Evolutionary conservation across 176 grass and related monocot genomes (phyloP).

Genomic region (Zoysia japonica): DNA sequence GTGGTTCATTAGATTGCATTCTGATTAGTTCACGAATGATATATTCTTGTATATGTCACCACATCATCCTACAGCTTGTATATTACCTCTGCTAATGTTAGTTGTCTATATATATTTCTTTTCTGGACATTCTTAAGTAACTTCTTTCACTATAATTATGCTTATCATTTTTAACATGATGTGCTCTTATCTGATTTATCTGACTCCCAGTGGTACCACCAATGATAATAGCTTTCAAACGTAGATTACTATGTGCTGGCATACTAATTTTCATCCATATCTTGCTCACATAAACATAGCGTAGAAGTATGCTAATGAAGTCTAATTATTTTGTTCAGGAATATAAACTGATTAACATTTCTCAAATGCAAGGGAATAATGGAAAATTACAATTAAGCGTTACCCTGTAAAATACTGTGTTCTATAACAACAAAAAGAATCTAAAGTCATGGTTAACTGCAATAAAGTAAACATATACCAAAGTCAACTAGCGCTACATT

Average conservation of each 20-base stretch:
- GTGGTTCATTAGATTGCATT: slow-evolving; percentile 23
- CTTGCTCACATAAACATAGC: neutral
- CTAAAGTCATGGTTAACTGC: slow-evolving; percentile 9
- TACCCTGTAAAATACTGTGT: neutral
- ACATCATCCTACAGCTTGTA: neutral
- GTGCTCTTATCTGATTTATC: neutral
- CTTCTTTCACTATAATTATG: slow-evolving; percentile 10
- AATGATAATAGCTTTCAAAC: neutral
- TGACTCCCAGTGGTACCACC: too few species aligned
- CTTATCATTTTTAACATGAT: neutral
- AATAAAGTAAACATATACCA: neutral
- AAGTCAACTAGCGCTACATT: neutral
- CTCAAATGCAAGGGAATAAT: too few species aligned
- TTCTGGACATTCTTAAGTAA: neutral
- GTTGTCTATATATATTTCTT: slow-evolving; percentile 4
- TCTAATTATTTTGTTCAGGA: neutral
- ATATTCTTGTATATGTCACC: slow-evolving; percentile 3
- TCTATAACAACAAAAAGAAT: neutral
- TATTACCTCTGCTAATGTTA: slow-evolving; percentile 10
- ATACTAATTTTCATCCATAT: neutral
- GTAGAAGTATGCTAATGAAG: neutral
- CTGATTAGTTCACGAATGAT: neutral
- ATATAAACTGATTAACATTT: neutral
- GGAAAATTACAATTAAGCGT: too few species aligned
- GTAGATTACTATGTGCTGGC: neutral